Base-by-base conservation (phyloP, 768 basidiomycete species). In the Tylopilus cervinicoccineus region DNA sequence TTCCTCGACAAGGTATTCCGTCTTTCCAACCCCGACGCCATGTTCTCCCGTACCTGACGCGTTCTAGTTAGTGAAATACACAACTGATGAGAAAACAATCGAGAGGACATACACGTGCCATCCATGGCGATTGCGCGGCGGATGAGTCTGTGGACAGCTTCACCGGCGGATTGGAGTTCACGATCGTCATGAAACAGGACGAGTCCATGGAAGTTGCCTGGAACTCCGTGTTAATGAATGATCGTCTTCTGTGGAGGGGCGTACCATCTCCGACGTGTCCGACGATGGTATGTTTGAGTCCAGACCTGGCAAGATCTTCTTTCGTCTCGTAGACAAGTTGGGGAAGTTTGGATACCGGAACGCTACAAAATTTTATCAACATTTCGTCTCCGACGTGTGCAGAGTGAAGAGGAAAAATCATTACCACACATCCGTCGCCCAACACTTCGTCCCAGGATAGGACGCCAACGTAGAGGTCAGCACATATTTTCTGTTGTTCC, bases 401-500 rank as follows among this genome's bases (percentile, higher is more conserved):
- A 28, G 31, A 8, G 9, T 28, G 9, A 24, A 19, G 27, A 34
- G 10, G 26, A 34, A 29, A 42, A 23, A 43, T 6, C 1, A 72
- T 49, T 66, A 89, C 89, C 93, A 94, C 24, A 93, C 92, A 65
- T 93, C 92, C 1, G 93, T 95, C 20, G 83, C 86, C 91, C 89
- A 93, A 51, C 80, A 81, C 34, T 78, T 79, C 16, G 72, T 68
- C 10, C 80, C 88, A 13, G 86, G 84, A 43, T 79, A 62, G 4
- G 81, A 72, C 4, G 79, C 80, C 52, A 92, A 56, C 20, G 82
- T 84, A 22, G 82, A 83, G 72, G 78, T 85, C 32, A 93, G 65
- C 5, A 88, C 86, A 59, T 89, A 85, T 68, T 95, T 95, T 38
- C 93, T 78, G 61, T 88, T 86, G 58, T 86, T 78, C 88, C 93